Conservation (phyloP, 2,329 filamentous ascomycete species). For the Colletotrichum sp. region DNA sequence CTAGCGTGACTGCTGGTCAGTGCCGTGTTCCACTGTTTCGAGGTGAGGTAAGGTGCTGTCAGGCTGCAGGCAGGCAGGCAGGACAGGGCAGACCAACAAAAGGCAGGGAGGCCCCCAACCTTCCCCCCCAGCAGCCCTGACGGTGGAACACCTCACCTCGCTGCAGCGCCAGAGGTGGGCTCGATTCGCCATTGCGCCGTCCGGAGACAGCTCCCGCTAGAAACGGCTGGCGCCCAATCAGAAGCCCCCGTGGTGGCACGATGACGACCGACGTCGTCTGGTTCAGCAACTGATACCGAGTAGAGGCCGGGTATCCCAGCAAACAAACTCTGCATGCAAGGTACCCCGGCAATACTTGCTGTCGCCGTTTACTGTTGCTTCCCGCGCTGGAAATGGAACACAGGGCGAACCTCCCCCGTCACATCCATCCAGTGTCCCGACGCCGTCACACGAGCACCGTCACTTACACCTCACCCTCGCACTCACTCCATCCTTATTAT, state of each 20-base stretch:
- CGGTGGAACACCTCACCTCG: background rate
- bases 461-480: background rate
- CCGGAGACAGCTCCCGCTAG: background rate
- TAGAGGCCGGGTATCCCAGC: background rate
- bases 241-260: background rate
- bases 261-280: background rate
- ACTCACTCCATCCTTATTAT: background rate
- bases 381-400: background rate
- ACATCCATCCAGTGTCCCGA: background rate
- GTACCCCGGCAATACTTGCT: slow-evolving; percentile 14
- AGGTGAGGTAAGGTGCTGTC: background rate
- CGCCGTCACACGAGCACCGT: background rate
- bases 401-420: background rate
- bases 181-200: background rate
- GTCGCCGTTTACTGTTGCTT: background rate
- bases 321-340: slow-evolving; percentile 14
- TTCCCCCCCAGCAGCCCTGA: background rate
- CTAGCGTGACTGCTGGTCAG: background rate
- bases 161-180: background rate
- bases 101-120: background rate
- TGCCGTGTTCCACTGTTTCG: background rate
- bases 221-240: background rate
- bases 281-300: slow-evolving; percentile 4
- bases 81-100: background rate
- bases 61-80: background rate